A percentile compares a stretch with the other conserved stretches of the same genome.
phyloP scores from a whole-genome alignment of 208 protist species.

The Lotmaria passim region DNA sequence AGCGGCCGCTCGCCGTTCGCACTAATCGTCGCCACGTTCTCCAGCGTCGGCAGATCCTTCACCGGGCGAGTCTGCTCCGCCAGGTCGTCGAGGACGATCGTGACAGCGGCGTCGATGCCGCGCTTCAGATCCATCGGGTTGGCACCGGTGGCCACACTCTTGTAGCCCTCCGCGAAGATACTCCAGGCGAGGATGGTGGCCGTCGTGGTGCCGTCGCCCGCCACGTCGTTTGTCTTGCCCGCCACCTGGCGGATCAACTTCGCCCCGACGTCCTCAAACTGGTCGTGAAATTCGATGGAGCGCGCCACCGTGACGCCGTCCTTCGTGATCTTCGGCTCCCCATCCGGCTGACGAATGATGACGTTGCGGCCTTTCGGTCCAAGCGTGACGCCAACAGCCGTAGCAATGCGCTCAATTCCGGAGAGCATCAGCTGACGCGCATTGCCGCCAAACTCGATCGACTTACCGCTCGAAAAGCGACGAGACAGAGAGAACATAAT shows the following conservation, averaged over 20 bases:
- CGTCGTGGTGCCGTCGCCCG: constrained; percentile 99
- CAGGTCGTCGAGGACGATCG: constrained; percentile 89
- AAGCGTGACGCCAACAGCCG: constrained; percentile 97
- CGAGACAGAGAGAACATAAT: constrained; percentile 42
- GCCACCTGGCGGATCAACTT: constrained; percentile 96
- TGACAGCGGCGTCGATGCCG: constrained; percentile 98
- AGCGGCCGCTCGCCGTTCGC: constrained; percentile 99
- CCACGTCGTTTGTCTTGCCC: constrained; percentile 98
- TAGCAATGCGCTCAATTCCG: constrained; percentile 97
- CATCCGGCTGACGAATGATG: constrained; percentile 97
- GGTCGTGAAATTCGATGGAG: constrained; percentile 98
- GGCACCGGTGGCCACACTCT: constrained; percentile 98
- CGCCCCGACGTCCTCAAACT: constrained; percentile 98
- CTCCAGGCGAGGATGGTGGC: constrained; percentile 98
- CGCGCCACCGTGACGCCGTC: constrained; percentile 99
- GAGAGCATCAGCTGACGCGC: constrained; percentile 94
- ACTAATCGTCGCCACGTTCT: constrained; percentile 99
- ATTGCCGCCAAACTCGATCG: constrained; percentile 96
- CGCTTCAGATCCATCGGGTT: constrained; percentile 99
- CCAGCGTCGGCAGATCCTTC: constrained; percentile 90
- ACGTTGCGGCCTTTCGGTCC: constrained; percentile 99
- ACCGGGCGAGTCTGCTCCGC: constrained; percentile 94
- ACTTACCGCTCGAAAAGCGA: constrained; percentile 79
- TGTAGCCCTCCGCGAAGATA: constrained; percentile 99
- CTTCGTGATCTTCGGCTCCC: constrained; percentile 99